Evolutionary conservation across 2,329 filamentous ascomycete species (phyloP), one percentile per base, ranked within the genome.

Genomic region (Paecilomyces dactylethromorphus): DNA sequence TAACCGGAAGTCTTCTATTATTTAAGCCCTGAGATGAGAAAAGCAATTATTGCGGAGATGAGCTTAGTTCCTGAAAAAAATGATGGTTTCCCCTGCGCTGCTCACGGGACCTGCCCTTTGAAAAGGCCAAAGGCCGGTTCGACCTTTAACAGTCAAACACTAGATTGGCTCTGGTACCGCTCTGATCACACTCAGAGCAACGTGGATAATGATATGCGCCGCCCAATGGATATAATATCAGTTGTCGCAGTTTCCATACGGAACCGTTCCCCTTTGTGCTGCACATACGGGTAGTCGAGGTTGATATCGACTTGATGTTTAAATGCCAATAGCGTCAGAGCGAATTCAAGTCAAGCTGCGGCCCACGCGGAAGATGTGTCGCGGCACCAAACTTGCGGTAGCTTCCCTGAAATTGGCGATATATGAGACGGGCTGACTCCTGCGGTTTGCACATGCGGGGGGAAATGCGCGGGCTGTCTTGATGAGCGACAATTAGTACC

Each of bases 141-240:
- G 39, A 45, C 39, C 39, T 45, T 45, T 18, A 45, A 18, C 10
- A n/a, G 39, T 8, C 39, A 18, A 45, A 8, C 39, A 45, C 39
- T 45, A 18, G 3, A n/a, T 18, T 45, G 39, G 6, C 39, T 15
- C 10, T 18, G 13, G n/a, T 8, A n/a, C 3, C 21, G n/a, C 39
- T 6, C 39, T 45, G 39, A 8, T 10, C n/a, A 45, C n/a, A 18
- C 39, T 45, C 39, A 7, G 39, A 18, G 18, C 7, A 18, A 10
- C 15, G 39, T 45, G 21, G 7, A 45, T 32, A 52, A 57, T 45
- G 24, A 53, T 51, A 57, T 86, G 84, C 53, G 83, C 80, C 71
- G 81, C 87, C 71, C 89, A 87, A 35, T 86, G 86, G 71, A 89
- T 75, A 64, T 88, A 79, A 71, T 82, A 83, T 69, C 86, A 81